phyloP scores from a whole-genome alignment of 129 eudicot genomes.

The Apium graveolens region DNA sequence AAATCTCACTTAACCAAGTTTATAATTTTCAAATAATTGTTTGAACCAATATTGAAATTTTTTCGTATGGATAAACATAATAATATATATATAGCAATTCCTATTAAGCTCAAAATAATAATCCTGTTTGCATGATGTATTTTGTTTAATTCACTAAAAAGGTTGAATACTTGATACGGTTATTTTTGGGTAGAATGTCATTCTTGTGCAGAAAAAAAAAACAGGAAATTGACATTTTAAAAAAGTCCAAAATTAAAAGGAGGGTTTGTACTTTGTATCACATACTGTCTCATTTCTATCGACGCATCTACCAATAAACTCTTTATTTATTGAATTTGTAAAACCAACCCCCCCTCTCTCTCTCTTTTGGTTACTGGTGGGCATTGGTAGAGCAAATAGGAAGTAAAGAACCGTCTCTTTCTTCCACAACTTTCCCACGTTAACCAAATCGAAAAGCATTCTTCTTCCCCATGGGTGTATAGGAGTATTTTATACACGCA shows the following conservation, averaged over 20 bases:
- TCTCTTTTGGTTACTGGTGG: neutral
- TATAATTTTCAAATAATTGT: too few species aligned
- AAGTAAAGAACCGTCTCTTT: slow-evolving; percentile 38
- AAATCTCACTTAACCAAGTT: too few species aligned
- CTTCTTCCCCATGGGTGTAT: neutral
- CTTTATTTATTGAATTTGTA: neutral
- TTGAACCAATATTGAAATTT: too few species aligned
- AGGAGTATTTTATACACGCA: neutral
- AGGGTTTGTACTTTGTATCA: neutral
- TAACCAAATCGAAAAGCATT: slow-evolving; percentile 76
- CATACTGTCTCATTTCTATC: neutral
- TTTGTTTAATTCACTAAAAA: too few species aligned
- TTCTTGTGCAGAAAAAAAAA: neutral
- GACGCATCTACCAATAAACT: neutral
- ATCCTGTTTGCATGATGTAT: too few species aligned
- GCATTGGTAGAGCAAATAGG: slow-evolving; percentile 14
- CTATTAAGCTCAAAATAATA: too few species aligned
- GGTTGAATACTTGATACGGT: too few species aligned
- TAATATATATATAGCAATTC: too few species aligned
- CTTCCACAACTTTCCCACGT: slow-evolving; percentile 61
- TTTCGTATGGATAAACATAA: too few species aligned
- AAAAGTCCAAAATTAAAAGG: neutral
- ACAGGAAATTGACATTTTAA: too few species aligned
- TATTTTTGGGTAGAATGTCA: too few species aligned
- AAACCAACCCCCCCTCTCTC: neutral